Conservation (phyloP, 192 early-diverging fungal species). For the Linnemannia elongata region DNA sequence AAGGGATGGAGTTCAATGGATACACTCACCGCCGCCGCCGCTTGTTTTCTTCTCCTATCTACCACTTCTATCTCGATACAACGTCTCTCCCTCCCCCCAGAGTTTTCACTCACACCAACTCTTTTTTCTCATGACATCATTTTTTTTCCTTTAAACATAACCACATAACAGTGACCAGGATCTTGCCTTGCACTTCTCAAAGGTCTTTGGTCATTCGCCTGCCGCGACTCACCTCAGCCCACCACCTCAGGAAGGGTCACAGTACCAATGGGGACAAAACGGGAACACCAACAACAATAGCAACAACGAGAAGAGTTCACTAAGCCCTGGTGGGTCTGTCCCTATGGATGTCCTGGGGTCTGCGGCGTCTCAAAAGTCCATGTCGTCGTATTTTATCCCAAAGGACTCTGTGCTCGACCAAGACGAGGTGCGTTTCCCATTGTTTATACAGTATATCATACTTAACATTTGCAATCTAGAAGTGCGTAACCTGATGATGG, state of each 20-base stretch:
- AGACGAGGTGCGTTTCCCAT: constrained; percentile 29
- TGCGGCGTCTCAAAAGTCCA: constrained; percentile 6
- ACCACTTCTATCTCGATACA: too few relatives aligned
- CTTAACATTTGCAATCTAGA: background rate
- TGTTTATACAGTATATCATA: background rate
- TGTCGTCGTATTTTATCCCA: constrained; percentile 38
- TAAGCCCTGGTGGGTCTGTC: background rate
- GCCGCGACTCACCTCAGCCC: constrained; percentile 37
- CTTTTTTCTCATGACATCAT: background rate
- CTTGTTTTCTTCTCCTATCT: too few relatives aligned
- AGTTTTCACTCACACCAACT: background rate
- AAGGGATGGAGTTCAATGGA: too few relatives aligned
- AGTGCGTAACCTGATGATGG: background rate
- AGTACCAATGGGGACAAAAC: background rate
- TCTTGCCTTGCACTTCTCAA: constrained; percentile 44
- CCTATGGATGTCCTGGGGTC: background rate
- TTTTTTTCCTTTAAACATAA: background rate
- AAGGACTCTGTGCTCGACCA: constrained; percentile 23
- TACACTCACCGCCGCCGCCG: too few relatives aligned
- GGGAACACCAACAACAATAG: background rate
- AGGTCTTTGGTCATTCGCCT: constrained; percentile 53
- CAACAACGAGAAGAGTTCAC: background rate
- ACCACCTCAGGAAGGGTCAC: background rate
- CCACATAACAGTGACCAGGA: constrained; percentile 51
- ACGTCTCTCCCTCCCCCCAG: background rate